phyloP scores from a whole-genome alignment of 495 filamentous ascomycete genomes.

The Aspergillus saccharolyticus region DNA sequence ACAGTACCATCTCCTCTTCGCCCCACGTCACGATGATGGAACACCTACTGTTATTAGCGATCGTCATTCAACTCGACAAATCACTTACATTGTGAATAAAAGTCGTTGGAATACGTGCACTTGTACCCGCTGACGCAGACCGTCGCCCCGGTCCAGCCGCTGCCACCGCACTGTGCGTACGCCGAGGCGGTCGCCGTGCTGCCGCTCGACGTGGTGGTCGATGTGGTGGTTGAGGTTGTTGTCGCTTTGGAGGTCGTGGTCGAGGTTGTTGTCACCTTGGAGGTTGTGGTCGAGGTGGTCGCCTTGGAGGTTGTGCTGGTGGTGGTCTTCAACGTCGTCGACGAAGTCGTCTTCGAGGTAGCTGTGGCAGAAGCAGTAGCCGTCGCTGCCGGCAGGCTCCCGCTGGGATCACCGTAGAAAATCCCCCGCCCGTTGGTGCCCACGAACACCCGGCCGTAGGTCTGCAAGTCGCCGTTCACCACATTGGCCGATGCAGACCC shows the following conservation, averaged over 20 bases:
- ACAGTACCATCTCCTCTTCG: no score
- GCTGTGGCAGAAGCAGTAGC: background rate
- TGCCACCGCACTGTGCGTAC: slow-evolving; percentile 13
- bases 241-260: background rate
- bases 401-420: slow-evolving; percentile 12
- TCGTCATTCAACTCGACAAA: no score
- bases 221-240: background rate
- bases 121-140: slow-evolving; percentile 12
- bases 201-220: background rate
- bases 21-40: no score
- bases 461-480: slow-evolving; percentile 11
- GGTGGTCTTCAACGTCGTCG: slow-evolving; percentile 4
- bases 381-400: background rate
- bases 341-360: background rate
- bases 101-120: slow-evolving; percentile 8
- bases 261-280: background rate
- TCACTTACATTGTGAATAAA: slow-evolving; percentile 14
- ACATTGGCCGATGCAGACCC: slow-evolving; percentile 12
- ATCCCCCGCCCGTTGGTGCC: slow-evolving; percentile 13
- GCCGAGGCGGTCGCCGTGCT: slow-evolving; percentile 1
- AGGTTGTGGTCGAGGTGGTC: slow-evolving; percentile 5
- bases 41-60: no score
- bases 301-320: background rate
- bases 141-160: slow-evolving; percentile 10
- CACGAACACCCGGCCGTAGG: slow-evolving; percentile 9